Base-by-base conservation (phyloP, 2,329 filamentous ascomycete genomes). In the Pyrenophora teres region DNA sequence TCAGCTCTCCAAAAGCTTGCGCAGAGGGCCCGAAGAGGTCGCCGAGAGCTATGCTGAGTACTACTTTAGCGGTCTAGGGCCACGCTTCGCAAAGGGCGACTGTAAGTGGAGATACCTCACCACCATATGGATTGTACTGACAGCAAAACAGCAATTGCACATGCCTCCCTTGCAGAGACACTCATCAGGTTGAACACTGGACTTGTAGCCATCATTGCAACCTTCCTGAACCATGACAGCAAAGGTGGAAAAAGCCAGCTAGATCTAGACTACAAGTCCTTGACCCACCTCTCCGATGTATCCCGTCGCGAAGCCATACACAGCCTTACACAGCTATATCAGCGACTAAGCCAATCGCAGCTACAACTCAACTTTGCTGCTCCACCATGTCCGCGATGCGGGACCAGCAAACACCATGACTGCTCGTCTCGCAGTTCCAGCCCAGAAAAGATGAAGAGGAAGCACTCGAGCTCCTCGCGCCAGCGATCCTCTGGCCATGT, bases 131-230 rank as follows among this genome's bases (percentile, higher is more conserved):
- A 38, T 48, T 25, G 52, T 32, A 9, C 42, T 50, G 25, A 44
- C 38, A 33, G 3, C 15, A 21, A 12, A 8, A 45, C 50, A 79
- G 77, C 74, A 39, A 75, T 75, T 46, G 77, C 77, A 13, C 76
- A 78, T 51, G 73, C 73, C 3, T 74, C 72, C n/a, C 75, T 80
- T 16, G 74, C 76, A 9, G 75, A 76, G 53, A 76, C 77, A 15
- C 57, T 80, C 19, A 70, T 79, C 50, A 77, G 71, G 54, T 64
- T 80, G 23, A 80, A 80, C 54, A 76, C 76, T 15, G 77, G 78
- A 33, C 72, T 80, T 4, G 76, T 80, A 6, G 62, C 65, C 49
- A 78, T 80, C 58, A 78, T 80, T 45, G 67, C 75, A 16, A 63
- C 75, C 2, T 79, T 79, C 48, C 57, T 79, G 32, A 65, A 71